These are phyloP conservation scores for Chrysanthemum seticuspe DNA, from an alignment of 129 eudicot species.

Conservation along the genomic window DNA sequence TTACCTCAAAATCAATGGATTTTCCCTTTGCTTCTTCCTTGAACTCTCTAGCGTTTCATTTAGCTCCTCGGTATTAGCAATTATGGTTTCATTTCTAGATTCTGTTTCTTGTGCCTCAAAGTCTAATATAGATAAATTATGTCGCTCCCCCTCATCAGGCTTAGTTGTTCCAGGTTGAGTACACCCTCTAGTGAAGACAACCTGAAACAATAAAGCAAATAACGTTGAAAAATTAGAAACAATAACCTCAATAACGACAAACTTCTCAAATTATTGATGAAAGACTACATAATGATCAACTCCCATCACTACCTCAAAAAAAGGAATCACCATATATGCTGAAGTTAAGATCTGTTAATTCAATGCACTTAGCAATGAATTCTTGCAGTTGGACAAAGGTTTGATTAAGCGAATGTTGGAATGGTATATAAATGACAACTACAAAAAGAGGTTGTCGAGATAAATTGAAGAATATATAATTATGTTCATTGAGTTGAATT, in stretches of 20 bases:
- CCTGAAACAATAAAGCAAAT: too few relatives aligned
- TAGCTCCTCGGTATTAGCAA: slow-evolving; percentile 20
- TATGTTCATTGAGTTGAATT: background rate
- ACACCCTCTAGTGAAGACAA: slow-evolving; percentile 59
- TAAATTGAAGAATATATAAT: background rate
- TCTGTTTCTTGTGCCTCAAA: slow-evolving; percentile 43
- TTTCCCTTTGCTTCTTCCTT: slow-evolving; percentile 4
- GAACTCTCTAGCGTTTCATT: slow-evolving; percentile 13
- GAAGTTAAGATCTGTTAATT: too few relatives aligned
- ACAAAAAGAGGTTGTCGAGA: background rate
- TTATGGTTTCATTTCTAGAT: background rate
- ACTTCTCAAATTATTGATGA: slow-evolving; percentile 12
- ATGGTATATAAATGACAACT: background rate
- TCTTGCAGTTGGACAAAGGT: slow-evolving; percentile 48
- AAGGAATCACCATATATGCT: slow-evolving; percentile 89
- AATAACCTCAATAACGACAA: slow-evolving; percentile 20
- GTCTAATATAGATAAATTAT: slow-evolving; percentile 71
- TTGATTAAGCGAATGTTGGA: background rate
- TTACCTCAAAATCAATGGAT: slow-evolving; percentile 12
- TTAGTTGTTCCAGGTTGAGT: slow-evolving; percentile 96
- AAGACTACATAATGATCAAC: background rate
- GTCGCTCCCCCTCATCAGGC: slow-evolving; percentile 97
- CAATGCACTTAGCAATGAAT: slow-evolving; percentile 55
- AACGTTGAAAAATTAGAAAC: too few relatives aligned
- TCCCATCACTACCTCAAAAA: slow-evolving; percentile 69